A percentile compares a stretch with the other conserved stretches of the same genome.
Evolutionary conservation across 2,329 filamentous ascomycete genomes (phyloP).

Genomic region (Ophioceras dolichostomum): DNA sequence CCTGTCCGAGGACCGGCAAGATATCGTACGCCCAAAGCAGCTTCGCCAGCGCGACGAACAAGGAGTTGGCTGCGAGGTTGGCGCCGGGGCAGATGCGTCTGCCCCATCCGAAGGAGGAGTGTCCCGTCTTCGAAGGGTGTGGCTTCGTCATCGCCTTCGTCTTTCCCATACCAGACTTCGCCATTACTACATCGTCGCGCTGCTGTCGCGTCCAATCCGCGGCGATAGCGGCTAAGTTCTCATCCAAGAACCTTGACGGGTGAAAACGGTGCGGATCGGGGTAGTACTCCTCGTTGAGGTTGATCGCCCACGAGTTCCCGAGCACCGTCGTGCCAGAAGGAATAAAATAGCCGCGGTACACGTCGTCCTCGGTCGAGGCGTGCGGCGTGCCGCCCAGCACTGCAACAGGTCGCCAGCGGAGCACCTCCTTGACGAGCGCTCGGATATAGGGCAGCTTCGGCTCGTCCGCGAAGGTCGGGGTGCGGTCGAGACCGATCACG

Average conservation of each 20-base stretch:
- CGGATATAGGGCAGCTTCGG: conserved; percentile 17
- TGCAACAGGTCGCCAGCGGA: not conserved
- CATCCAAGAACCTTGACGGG: conserved; percentile 9
- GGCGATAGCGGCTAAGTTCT: conserved; percentile 5
- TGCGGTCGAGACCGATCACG: conserved; percentile 18
- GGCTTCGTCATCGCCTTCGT: conserved; percentile 1
- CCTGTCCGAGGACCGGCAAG: conserved; percentile 5
- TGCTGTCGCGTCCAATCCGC: not conserved
- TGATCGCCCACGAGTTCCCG: conserved; percentile 18
- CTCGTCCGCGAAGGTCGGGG: conserved; percentile 18
- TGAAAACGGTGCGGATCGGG: conserved; percentile 10
- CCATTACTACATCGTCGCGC: not conserved
- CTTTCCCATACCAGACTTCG: not conserved
- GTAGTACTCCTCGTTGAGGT: conserved; percentile 10
- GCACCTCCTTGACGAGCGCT: conserved; percentile 17
- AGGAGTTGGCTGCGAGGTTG: conserved; percentile 9
- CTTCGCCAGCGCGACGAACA: conserved; percentile 19
- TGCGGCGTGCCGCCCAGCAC: conserved; percentile 21
- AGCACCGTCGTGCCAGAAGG: conserved; percentile 32
- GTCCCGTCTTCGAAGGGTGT: conserved; percentile 15
- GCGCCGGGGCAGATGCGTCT: conserved; percentile 20
- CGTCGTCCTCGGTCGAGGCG: conserved; percentile 32
- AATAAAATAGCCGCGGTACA: conserved; percentile 33
- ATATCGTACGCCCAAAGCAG: conserved; percentile 33
- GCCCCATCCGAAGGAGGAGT: conserved; percentile 33